phyloP scores from a whole-genome alignment of 1,284 basidiomycete genomes.

The Trametes sp. region DNA sequence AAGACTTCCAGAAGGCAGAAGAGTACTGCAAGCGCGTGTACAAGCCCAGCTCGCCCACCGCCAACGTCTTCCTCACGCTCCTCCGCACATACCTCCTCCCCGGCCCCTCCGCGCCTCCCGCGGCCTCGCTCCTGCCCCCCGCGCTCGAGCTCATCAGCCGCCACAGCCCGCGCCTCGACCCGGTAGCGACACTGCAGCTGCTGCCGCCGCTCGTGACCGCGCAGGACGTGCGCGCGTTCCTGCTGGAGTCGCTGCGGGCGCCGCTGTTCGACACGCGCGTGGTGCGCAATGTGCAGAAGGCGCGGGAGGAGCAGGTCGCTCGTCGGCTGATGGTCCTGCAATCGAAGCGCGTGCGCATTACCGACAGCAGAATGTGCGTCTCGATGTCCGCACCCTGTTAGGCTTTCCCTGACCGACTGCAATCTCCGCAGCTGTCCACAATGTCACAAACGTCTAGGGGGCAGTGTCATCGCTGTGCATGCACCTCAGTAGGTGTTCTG shows the following conservation, averaged over 20 bases:
- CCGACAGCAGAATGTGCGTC: conserved; percentile 87
- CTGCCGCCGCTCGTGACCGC: conserved; percentile 90
- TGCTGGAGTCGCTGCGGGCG: conserved; percentile 75
- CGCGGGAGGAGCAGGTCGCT: conserved; percentile 78
- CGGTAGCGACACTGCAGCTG: conserved; percentile 82
- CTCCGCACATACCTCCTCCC: conserved; percentile 90
- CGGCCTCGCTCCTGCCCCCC: conserved; percentile 67
- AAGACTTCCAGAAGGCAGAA: conserved; percentile 88
- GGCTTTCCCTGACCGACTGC: neutral
- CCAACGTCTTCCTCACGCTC: conserved; percentile 82
- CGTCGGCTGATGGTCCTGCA: conserved; percentile 79
- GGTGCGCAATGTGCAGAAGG: conserved; percentile 71
- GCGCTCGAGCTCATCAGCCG: conserved; percentile 86
- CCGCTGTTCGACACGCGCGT: conserved; percentile 76
- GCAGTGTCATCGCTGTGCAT: conserved; percentile 95
- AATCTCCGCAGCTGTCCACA: conserved; percentile 78
- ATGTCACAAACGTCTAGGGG: conserved; percentile 94
- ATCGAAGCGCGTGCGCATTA: conserved; percentile 86
- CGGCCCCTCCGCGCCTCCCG: conserved; percentile 30
- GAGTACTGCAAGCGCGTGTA: conserved; percentile 91
- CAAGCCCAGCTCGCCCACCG: conserved; percentile 62
- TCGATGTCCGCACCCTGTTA: neutral
- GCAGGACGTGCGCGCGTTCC: conserved; percentile 80
- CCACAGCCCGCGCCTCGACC: conserved; percentile 84
- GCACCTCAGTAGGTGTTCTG: conserved; percentile 67